Evolutionary conservation across 176 grass and related monocot species (phyloP).

Genomic region (Lolium perenne): DNA sequence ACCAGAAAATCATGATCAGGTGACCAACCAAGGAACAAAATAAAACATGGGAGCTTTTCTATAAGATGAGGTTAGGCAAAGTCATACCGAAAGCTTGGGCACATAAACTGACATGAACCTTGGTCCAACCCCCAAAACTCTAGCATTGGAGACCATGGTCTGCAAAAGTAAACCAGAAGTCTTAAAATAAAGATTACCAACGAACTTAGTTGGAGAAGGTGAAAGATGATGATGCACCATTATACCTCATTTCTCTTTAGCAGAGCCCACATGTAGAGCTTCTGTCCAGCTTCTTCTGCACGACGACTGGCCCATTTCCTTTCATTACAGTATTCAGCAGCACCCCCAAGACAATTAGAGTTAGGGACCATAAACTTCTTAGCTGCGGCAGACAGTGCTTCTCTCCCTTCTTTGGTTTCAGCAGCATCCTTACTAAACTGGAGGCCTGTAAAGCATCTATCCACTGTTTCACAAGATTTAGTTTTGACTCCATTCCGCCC

Average conservation of each 20-base stretch:
- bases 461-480: slow-evolving; percentile 38
- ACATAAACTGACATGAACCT: slow-evolving; percentile 96
- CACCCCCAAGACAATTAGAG: slow-evolving; percentile 60
- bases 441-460: slow-evolving; percentile 74
- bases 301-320: slow-evolving; percentile 76
- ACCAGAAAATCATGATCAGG: slow-evolving; percentile 45
- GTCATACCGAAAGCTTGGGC: slow-evolving; percentile 75
- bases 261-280: slow-evolving; percentile 90
- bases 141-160: slow-evolving; percentile 68
- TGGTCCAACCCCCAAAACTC: slow-evolving; percentile 89
- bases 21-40: neutral
- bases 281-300: slow-evolving; percentile 87
- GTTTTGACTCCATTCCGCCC: slow-evolving; percentile 37
- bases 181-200: slow-evolving; percentile 30
- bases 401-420: slow-evolving; percentile 75
- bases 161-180: slow-evolving; percentile 49
- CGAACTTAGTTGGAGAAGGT: neutral
- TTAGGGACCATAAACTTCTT: slow-evolving; percentile 72
- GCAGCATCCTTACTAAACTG: slow-evolving; percentile 68
- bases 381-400: slow-evolving; percentile 62
- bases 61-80: slow-evolving; percentile 36
- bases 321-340: slow-evolving; percentile 88
- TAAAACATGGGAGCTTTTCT: neutral
- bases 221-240: slow-evolving; percentile 31
- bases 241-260: slow-evolving; percentile 85